These are phyloP conservation scores for Saccharomycopsis malanga DNA, from an alignment of 805 yeast genomes.

Conservation along the genomic window DNA sequence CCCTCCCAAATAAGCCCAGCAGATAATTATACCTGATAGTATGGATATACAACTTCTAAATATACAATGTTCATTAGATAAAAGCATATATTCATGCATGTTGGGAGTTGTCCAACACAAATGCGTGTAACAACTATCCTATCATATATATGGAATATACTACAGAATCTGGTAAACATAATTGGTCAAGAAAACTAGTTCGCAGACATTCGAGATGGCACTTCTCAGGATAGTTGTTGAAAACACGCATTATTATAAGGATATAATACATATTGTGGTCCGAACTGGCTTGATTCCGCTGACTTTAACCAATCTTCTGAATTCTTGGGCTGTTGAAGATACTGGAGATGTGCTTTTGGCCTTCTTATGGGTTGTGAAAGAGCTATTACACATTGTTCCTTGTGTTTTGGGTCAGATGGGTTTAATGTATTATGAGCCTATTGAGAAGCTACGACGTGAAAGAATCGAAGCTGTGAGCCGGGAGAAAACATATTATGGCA, in stretches of 20 bases:
- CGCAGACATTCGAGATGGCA: too few species aligned
- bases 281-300: conserved; percentile 12
- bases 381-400: conserved; percentile 20
- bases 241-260: conserved; percentile 4
- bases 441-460: conserved; percentile 6
- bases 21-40: too few species aligned
- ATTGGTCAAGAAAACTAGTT: too few species aligned
- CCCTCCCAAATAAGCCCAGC: too few species aligned
- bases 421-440: conserved; percentile 13
- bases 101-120: too few species aligned
- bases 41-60: too few species aligned
- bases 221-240: conserved; percentile 20
- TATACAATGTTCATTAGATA: too few species aligned
- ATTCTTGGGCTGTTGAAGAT: conserved; percentile 15
- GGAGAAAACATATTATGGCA: not conserved
- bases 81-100: too few species aligned
- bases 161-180: too few species aligned
- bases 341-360: not conserved
- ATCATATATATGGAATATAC: too few species aligned
- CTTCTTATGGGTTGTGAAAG: not conserved
- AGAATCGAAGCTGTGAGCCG: not conserved
- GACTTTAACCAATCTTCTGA: conserved; percentile 2
- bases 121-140: too few species aligned
- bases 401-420: conserved; percentile 22
- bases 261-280: not conserved